phyloP scores from a whole-genome alignment of 2,329 filamentous ascomycete genomes.

The Hansfordia pulvinata region DNA sequence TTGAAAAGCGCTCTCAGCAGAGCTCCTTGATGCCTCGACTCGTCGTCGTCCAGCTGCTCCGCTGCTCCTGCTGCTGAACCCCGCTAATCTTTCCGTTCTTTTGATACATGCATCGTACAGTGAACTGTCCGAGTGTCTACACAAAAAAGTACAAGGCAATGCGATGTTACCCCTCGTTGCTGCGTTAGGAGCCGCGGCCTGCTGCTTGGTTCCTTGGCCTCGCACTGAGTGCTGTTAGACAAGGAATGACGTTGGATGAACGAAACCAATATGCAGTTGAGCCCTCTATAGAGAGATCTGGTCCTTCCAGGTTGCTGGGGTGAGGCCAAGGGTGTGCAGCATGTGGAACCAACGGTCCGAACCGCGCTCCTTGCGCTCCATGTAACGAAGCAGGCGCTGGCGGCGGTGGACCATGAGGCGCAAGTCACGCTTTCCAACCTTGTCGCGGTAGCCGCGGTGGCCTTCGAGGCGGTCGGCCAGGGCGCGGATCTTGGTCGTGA shows the following conservation, averaged over 20 bases:
- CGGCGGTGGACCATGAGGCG: slow-evolving; percentile 74
- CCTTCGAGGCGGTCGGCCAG: slow-evolving; percentile 59
- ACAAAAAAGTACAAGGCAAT: no score
- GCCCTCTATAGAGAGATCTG: slow-evolving; percentile 63
- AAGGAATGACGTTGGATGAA: slow-evolving; percentile 13
- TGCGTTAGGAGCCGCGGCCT: no score
- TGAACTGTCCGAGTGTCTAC: no score
- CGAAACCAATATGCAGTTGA: slow-evolving; percentile 9
- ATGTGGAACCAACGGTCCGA: slow-evolving; percentile 82
- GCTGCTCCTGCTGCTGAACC: no score
- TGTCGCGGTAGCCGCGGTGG: slow-evolving; percentile 65
- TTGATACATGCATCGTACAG: no score
- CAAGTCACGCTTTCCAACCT: slow-evolving; percentile 87
- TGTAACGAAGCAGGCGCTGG: slow-evolving; percentile 78
- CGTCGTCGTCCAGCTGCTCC: no score
- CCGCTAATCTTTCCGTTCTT: no score
- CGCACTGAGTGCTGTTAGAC: no score
- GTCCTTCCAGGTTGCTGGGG: slow-evolving; percentile 77
- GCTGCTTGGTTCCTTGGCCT: no score
- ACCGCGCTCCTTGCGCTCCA: slow-evolving; percentile 80
- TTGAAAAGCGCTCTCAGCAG: no score
- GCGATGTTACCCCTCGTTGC: no score
- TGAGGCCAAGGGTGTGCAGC: slow-evolving; percentile 72
- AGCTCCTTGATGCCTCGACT: no score
- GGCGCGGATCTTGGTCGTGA: slow-evolving; percentile 85